These are phyloP conservation scores for Ulmus americana DNA, from an alignment of 331 rosid species.

Conservation along the genomic window DNA sequence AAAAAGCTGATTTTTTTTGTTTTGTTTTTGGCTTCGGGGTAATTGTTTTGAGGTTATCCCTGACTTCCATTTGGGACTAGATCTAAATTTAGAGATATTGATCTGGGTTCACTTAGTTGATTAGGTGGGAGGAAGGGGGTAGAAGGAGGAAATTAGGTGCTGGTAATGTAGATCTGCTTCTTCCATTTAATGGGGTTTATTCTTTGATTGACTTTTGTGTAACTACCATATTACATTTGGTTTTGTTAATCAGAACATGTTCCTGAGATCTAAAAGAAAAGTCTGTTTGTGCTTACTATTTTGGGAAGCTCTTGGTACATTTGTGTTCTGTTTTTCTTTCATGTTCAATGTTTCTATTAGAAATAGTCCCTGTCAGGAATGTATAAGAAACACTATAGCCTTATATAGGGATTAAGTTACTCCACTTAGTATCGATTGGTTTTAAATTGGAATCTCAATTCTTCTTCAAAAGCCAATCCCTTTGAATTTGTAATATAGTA, in stretches of 20 bases:
- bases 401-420: too few relatives aligned
- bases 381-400: background rate
- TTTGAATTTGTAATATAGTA: too few relatives aligned
- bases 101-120: slow-evolving; percentile 16
- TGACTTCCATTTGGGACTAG: slow-evolving; percentile 10
- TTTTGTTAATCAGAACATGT: background rate
- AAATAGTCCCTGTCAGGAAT: background rate
- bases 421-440: too few relatives aligned
- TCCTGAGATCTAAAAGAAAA: background rate
- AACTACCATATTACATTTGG: background rate
- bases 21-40: slow-evolving; percentile 1
- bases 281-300: background rate
- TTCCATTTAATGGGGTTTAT: slow-evolving; percentile 2
- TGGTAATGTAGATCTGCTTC: slow-evolving; percentile 26
- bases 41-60: background rate
- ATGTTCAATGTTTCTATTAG: background rate
- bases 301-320: background rate
- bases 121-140: background rate
- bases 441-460: too few relatives aligned
- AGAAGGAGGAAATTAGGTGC: background rate
- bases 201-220: slow-evolving; percentile 1
- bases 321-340: background rate
- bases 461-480: too few relatives aligned
- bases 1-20: background rate
- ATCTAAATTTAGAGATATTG: slow-evolving; percentile 23